phyloP scores from a whole-genome alignment of 208 protist species.

The Leishmania martiniquensis region DNA sequence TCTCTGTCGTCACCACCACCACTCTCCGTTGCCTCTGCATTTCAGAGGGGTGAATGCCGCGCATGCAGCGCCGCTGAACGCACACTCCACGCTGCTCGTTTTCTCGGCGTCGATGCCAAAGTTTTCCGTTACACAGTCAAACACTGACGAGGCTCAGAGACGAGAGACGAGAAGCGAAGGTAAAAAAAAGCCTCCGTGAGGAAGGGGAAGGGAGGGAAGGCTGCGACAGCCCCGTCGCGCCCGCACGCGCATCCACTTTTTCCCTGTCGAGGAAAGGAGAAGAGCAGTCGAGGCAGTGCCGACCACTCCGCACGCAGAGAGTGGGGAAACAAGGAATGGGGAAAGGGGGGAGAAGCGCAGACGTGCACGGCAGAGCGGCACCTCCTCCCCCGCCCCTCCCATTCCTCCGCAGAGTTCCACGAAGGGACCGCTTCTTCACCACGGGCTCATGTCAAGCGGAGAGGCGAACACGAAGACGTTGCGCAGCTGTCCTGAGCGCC shows the following conservation, averaged over 20 bases:
- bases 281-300: neutral
- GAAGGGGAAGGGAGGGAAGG: neutral
- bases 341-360: neutral
- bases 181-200: neutral
- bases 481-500: neutral
- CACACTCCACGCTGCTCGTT: too few relatives aligned
- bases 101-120: too few relatives aligned
- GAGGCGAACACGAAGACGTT: neutral
- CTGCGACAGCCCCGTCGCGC: neutral
- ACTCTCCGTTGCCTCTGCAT: too few relatives aligned
- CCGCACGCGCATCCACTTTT: neutral
- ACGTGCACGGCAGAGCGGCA: neutral
- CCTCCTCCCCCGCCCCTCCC: neutral
- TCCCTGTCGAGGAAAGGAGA: neutral
- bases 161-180: neutral
- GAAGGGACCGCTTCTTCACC: neutral
- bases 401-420: neutral
- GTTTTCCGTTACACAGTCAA: too few relatives aligned
- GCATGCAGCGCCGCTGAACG: too few relatives aligned
- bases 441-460: neutral
- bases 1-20: too few relatives aligned
- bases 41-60: too few relatives aligned
- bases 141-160: neutral
- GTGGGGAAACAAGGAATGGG: neutral
- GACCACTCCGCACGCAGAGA: neutral